Conservation (phyloP, 768 basidiomycete genomes). For the Fistulinella prunicolor region DNA sequence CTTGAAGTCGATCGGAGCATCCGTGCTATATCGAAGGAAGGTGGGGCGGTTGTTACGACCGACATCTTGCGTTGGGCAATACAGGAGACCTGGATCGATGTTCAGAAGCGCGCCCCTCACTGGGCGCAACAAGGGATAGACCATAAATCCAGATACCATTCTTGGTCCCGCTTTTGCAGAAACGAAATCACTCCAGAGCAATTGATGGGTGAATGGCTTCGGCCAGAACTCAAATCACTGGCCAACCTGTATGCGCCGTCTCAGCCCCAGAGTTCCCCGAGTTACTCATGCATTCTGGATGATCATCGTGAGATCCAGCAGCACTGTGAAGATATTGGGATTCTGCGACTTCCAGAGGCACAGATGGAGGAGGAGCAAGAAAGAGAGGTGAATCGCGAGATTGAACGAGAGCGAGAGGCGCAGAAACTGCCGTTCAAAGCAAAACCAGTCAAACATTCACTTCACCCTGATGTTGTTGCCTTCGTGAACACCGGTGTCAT, state of each 20-base stretch:
- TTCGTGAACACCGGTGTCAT: not conserved
- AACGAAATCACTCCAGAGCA: no score
- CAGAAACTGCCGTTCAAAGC: not conserved
- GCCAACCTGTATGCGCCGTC: no score
- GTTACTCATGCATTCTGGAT: not conserved
- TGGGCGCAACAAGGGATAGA: no score
- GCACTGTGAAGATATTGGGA: not conserved
- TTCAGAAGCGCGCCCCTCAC: no score
- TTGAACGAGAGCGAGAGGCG: not conserved
- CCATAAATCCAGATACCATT: no score
- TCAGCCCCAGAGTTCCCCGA: slow-evolving; percentile 1
- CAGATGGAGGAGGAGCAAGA: not conserved
- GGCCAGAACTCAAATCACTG: no score
- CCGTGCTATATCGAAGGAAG: no score
- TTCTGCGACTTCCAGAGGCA: not conserved
- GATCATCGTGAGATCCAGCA: not conserved
- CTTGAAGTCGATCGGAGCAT: no score
- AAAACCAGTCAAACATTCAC: not conserved
- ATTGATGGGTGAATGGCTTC: no score
- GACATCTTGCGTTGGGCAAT: no score
- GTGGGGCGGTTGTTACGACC: no score
- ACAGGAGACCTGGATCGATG: no score
- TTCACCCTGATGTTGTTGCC: not conserved
- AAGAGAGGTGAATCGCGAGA: not conserved
- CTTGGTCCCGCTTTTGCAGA: slow-evolving; percentile 22